Evolutionary conservation across 371 early-diverging fungal species (phyloP).

Genomic region (Actinomortierella ambigua): DNA sequence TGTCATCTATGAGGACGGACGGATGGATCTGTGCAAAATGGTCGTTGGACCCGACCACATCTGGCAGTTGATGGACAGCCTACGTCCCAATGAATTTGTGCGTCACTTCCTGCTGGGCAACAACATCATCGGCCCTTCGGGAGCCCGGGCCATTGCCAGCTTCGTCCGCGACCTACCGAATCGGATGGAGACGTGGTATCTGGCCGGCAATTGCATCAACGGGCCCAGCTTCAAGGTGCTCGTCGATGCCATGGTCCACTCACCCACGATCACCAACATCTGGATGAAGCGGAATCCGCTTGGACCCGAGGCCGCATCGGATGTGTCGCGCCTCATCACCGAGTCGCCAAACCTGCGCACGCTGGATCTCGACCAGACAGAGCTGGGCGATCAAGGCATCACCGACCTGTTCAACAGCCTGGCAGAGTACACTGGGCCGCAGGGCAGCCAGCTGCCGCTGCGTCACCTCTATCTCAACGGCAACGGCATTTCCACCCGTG

Average conservation of each 20-base stretch:
- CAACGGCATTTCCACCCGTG: conserved; percentile 6
- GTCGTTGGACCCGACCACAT: conserved; percentile 14
- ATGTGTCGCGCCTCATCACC: conserved; percentile 5
- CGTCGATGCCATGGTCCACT: conserved; percentile 8
- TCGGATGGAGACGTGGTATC: conserved; percentile 8
- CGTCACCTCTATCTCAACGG: conserved; percentile 11
- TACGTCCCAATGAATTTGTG: conserved; percentile 7
- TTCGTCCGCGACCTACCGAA: conserved; percentile 1
- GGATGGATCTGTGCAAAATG: conserved; percentile 13
- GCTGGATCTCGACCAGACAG: conserved; percentile 13
- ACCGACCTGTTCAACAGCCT: conserved; percentile 5
- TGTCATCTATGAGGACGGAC: conserved; percentile 7
- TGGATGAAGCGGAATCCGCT: conserved; percentile 10
- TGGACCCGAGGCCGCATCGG: conserved; percentile 1
- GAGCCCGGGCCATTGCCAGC: background rate
- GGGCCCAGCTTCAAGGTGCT: conserved; percentile 1
- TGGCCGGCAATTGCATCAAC: conserved; percentile 5
- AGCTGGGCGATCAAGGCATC: conserved; percentile 7
- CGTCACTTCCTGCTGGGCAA: conserved; percentile 1
- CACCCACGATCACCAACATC: conserved; percentile 6
- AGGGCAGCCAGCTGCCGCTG: conserved; percentile 11
- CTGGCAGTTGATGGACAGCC: conserved; percentile 8
- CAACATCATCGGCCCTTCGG: conserved; percentile 7
- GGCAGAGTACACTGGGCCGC: conserved; percentile 6
- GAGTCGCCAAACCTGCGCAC: conserved; percentile 8